These are phyloP conservation scores for Aspergillus versicolor DNA, from an alignment of 2,329 filamentous ascomycete genomes.

Conservation along the genomic window DNA sequence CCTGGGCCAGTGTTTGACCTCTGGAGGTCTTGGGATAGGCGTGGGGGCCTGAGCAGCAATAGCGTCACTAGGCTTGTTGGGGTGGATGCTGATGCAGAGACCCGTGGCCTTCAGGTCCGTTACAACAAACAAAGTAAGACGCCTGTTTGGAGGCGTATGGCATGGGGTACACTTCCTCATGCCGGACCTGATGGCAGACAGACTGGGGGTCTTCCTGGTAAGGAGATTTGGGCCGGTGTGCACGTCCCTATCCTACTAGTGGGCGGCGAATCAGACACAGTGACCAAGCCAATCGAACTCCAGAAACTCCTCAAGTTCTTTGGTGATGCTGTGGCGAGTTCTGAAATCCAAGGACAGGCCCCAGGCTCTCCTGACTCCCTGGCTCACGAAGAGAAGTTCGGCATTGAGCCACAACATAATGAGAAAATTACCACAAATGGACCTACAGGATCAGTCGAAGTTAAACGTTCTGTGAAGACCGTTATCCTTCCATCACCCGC, in stretches of 20 bases:
- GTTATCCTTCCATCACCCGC: constrained; percentile 73
- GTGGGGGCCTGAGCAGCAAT: constrained; percentile 72
- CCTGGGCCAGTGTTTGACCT: constrained; percentile 70
- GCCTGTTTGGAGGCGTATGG: constrained; percentile 79
- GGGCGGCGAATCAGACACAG: constrained; percentile 71
- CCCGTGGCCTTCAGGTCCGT: constrained; percentile 43
- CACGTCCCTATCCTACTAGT: constrained; percentile 74
- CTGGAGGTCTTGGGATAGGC: constrained; percentile 73
- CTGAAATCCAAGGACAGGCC: constrained; percentile 25
- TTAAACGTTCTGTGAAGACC: constrained; percentile 61
- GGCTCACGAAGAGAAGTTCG: constrained; percentile 29
- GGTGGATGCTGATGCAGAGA: constrained; percentile 39
- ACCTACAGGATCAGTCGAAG: constrained; percentile 22
- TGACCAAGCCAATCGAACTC: constrained; percentile 72
- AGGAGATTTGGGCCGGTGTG: constrained; percentile 70
- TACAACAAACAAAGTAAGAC: constrained; percentile 80
- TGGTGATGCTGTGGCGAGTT: constrained; percentile 28
- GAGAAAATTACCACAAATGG: constrained; percentile 19
- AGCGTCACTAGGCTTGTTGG: constrained; percentile 74
- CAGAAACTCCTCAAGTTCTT: constrained; percentile 60
- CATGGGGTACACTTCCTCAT: constrained; percentile 69
- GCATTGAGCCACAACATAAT: constrained; percentile 21
- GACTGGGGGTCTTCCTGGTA: constrained; percentile 66
- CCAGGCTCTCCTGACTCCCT: constrained; percentile 14
- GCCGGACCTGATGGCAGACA: constrained; percentile 46